A percentile compares a stretch with the other conserved stretches of the same genome.
phyloP scores from a whole-genome alignment of 768 basidiomycete species.

The Serendipita sp. region DNA sequence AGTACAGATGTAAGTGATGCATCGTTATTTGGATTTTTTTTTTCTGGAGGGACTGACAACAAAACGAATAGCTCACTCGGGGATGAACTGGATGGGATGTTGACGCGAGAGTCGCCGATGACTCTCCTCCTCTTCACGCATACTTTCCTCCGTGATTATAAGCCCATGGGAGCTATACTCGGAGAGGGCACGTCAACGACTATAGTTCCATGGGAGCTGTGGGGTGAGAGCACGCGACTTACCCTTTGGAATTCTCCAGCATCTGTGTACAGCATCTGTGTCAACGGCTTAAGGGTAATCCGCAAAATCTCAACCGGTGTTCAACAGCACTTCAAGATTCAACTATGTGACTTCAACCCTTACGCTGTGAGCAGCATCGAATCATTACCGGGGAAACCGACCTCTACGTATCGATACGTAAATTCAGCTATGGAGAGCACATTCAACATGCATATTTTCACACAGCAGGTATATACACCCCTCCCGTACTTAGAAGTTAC shows the following conservation, averaged over 20 bases:
- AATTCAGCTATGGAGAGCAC: background rate
- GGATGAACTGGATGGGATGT: too few species aligned
- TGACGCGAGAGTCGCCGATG: too few species aligned
- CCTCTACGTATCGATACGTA: background rate
- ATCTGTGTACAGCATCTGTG: background rate
- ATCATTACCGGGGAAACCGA: background rate
- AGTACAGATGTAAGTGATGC: background rate
- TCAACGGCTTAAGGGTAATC: background rate
- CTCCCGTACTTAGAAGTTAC: background rate
- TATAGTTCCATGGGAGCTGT: background rate
- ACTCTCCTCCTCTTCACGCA: background rate
- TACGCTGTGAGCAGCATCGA: background rate
- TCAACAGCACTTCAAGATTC: background rate
- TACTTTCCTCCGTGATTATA: background rate
- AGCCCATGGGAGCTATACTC: background rate
- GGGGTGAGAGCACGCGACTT: background rate
- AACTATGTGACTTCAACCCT: constrained; percentile 1
- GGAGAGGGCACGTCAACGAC: background rate
- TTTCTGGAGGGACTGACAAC: background rate
- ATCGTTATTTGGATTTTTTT: background rate
- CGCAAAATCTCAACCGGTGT: background rate
- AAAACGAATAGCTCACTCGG: background rate
- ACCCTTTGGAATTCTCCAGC: background rate
- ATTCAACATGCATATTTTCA: background rate
- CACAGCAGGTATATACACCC: background rate